Evolutionary conservation across 2,329 filamentous ascomycete genomes (phyloP), one percentile per base, ranked within the genome.

Genomic region (Alternaria arborescens): DNA sequence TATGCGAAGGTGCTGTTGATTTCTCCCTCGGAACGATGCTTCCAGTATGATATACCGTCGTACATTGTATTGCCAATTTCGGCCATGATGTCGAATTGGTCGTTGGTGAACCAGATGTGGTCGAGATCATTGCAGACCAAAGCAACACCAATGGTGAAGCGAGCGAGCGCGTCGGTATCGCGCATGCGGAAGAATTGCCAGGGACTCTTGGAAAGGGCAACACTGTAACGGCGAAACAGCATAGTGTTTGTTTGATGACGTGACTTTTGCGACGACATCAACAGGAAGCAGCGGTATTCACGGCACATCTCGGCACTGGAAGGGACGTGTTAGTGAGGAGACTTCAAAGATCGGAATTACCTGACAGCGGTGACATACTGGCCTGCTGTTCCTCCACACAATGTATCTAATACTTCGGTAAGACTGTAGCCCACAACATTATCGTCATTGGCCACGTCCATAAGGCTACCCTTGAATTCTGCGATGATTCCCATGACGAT

Each of bases 1-100:
- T 77, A 77, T 20, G 70, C 71, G 40, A 76, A 78, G 2, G 74
- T 77, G 64, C 59, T 74, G 62, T 78, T 76, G 11, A 73, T 77
- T 59, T 78, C 75, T 11, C 75, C 74, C 52, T 78, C 76, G 26
- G 65, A 60, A 8, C 75, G 71, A 55, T 78, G 75, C 69, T 78
- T 78, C 66, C 61, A 77, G 63, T 74, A 77, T 5, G 74, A 65
- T 10, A 76, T 64, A 11, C 73, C 71, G 40, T 78, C 75, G 62
- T 78, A 77, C 36, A 77, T 58, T 8, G 67, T 71, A 40, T 69
- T 69, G 2, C 68, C 70, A 5, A 78, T 64, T 61, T 77, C 72
- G 22, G 70, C 36, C 47, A 61, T 28, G 18, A 61, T 50, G 28
- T 61, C 58, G 24, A 51, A 58, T 32, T 61, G 44, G 3, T 43